Base-by-base conservation (phyloP, 1,284 basidiomycete genomes). In the Exobasidium rhododendri region DNA sequence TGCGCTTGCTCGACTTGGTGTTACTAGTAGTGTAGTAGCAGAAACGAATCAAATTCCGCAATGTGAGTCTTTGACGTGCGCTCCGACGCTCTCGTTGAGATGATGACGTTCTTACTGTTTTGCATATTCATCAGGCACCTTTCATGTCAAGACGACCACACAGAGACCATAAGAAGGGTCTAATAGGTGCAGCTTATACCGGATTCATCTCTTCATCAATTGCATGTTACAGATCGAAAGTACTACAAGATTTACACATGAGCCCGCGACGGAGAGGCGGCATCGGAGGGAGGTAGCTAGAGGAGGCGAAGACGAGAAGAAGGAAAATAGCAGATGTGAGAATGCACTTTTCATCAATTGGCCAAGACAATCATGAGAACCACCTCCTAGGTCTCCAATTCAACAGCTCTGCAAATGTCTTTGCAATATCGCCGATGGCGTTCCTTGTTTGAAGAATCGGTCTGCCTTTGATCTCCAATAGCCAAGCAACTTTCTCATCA, bases 401-500 rank as follows among this genome's bases (percentile, higher is more conserved):
- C 2, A 80, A 61, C 43, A 77, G 63, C 52, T 80, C 77, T 47
- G 77, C 62, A 56, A 80, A 63, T 44, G 58, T 75, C 55, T 78
- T 70, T 14, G 78, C 78, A 30, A 80, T 52, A 1, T 66, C 67
- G 7, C 80, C 80, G 24, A 81, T 55, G 7, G 71, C 73, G 28
- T 62, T 62, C 45, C 69, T 62, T 14, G 78, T 64, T 49, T 67
- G 61, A 31, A 64, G 63, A 29, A 81, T 61, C 3, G 72, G 74
- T 56, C 73, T 75, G 45, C 80, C 80, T 0, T 70, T 40, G 4
- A 82, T 70, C 14, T 73, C 70, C 20, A 80, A 72, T 85, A 83
- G 82, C 82, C 88, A 90, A 6, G 83, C 83, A 24, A 83, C 77
- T 59, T 83, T 82, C 11, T 89, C 89, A 68, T 90, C 86, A 61